Conservation (phyloP, 129 eudicot species). For the Flaveria brownii region DNA sequence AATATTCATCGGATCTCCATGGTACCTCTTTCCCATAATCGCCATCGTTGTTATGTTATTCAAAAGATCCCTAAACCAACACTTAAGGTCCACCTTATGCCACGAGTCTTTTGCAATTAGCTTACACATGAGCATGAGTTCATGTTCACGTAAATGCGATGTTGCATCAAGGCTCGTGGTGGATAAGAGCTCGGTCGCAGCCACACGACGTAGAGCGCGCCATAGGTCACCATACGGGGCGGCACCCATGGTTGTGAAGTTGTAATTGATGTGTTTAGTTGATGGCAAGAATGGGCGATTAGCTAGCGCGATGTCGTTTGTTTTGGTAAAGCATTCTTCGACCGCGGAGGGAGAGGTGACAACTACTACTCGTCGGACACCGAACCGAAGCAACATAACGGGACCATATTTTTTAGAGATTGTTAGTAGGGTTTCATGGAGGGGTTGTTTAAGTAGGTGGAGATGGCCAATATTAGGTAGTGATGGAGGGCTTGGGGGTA, state of each 20-base stretch:
- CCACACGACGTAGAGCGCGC: conserved; percentile 35
- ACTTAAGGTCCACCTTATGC: conserved; percentile 26
- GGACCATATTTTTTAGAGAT: too few species aligned
- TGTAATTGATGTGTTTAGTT: conserved; percentile 19
- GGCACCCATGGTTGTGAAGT: conserved; percentile 22
- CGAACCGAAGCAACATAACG: conserved; percentile 38
- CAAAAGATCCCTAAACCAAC: conserved; percentile 22
- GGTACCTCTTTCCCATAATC: conserved; percentile 39
- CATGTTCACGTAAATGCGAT: conserved; percentile 34
- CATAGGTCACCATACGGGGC: conserved; percentile 38
- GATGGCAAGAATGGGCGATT: conserved; percentile 32
- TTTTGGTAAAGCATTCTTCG: conserved; percentile 51
- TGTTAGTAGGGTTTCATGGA: too few species aligned
- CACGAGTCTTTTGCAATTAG: background rate
- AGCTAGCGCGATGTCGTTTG: conserved; percentile 43
- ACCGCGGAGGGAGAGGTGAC: conserved; percentile 43
- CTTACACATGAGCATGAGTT: conserved; percentile 25
- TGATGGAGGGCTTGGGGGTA: too few species aligned
- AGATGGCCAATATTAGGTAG: too few species aligned
- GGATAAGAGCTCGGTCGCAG: conserved; percentile 26
- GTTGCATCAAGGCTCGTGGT: conserved; percentile 20
- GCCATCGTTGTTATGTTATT: conserved; percentile 39
- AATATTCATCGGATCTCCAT: conserved; percentile 21
- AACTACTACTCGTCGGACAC: conserved; percentile 26
- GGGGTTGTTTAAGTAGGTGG: too few species aligned